These are phyloP conservation scores for Curvularia verruculosa DNA, from an alignment of 2,329 filamentous ascomycete genomes.

Conservation along the genomic window DNA sequence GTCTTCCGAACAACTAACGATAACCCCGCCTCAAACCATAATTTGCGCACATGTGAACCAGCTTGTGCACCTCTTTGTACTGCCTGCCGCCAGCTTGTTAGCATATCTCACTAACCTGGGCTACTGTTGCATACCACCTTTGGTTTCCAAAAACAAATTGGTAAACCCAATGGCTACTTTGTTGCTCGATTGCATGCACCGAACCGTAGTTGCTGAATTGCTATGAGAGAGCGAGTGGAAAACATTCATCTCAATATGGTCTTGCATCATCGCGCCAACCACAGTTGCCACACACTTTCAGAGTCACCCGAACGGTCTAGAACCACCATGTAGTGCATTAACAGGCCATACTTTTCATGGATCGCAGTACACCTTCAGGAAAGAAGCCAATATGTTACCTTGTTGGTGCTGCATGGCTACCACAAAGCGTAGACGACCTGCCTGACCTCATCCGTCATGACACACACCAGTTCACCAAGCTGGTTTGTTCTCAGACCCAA, in stretches of 20 bases:
- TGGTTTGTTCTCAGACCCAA: slow-evolving; percentile 34
- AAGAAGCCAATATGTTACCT: not conserved
- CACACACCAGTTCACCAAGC: slow-evolving; percentile 27
- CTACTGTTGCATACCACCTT: not conserved
- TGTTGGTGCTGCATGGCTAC: not conserved
- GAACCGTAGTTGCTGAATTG: not conserved
- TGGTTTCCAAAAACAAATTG: not conserved
- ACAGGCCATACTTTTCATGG: not conserved
- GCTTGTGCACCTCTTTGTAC: not conserved
- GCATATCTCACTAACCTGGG: too few relatives aligned
- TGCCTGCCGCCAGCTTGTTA: not conserved
- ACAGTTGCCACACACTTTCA: not conserved
- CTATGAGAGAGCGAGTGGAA: not conserved
- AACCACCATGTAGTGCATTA: not conserved
- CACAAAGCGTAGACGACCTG: not conserved
- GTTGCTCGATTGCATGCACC: not conserved
- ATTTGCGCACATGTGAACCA: not conserved
- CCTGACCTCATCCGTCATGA: slow-evolving; percentile 7
- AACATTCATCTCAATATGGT: not conserved
- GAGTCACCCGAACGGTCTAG: slow-evolving; percentile 2
- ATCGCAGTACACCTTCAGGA: not conserved
- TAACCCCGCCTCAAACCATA: slow-evolving; percentile 9
- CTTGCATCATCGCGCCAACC: slow-evolving; percentile 16
- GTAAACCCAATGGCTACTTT: not conserved
- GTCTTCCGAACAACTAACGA: not conserved